Evolutionary conservation across 2,329 filamentous ascomycete species (phyloP).

Genomic region (Trichoderma sp.): DNA sequence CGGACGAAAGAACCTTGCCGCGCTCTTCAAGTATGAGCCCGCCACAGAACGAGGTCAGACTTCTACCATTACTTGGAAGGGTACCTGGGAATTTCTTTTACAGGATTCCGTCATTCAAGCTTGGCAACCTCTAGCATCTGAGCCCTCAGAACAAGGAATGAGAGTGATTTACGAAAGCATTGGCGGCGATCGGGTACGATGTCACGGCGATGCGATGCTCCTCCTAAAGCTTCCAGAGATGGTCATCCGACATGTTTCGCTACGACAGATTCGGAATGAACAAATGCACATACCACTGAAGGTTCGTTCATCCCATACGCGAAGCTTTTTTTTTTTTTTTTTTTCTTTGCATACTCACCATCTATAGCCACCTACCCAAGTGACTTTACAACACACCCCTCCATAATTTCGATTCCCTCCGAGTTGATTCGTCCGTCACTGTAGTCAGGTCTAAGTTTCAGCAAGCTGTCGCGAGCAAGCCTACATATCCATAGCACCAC

Average conservation of each 20-base stretch:
- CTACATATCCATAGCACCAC: neutral
- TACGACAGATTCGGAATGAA: conserved; percentile 22
- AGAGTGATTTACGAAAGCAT: conserved; percentile 18
- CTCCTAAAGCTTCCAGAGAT: conserved; percentile 19
- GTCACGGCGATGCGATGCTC: conserved; percentile 24
- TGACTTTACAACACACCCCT: neutral
- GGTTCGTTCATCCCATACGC: neutral
- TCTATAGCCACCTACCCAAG: neutral
- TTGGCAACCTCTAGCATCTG: conserved; percentile 22
- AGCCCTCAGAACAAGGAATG: neutral
- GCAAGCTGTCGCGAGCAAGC: neutral
- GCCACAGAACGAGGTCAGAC: neutral
- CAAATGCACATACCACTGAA: neutral
- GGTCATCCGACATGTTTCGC: conserved; percentile 21
- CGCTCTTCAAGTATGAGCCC: conserved; percentile 26
- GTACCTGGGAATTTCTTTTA: conserved; percentile 19
- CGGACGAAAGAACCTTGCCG: conserved; percentile 25
- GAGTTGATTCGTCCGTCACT: neutral
- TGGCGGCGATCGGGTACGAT: conserved; percentile 5
- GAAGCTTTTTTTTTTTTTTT: neutral
- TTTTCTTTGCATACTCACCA: neutral
- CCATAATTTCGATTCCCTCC: neutral
- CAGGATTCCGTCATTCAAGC: conserved; percentile 16
- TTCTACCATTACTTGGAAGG: conserved; percentile 21
- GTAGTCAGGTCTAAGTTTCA: neutral